Evolutionary conservation across 371 early-diverging fungal species (phyloP), one percentile per base, ranked within the genome.

Genomic region (Synchytrium microbalum): DNA sequence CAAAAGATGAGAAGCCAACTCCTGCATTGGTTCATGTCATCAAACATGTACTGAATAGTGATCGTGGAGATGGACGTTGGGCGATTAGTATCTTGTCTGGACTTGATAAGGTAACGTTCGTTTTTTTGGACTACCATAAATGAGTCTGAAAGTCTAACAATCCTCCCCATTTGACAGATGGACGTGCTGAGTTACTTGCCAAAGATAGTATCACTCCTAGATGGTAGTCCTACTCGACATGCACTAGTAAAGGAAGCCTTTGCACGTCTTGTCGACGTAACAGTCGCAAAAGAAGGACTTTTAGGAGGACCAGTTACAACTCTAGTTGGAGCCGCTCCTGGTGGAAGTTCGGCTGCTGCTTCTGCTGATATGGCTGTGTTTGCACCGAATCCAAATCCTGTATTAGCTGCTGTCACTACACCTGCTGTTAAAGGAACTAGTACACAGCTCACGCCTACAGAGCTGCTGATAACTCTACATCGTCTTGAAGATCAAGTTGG

Each of bases 1-100:
- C 90, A 55, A 88, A 87, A 67, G 82, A 79, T 63, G 86, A 75
- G 10, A 72, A 70, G 55, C 84, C 86, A 3, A 70, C 85, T 1
- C 65, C 75, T 8, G 83, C 83, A 62, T 71, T 90, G n/a, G 87
- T 88, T 3, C 68, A 70, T 28, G 76, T 82, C 0, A 87, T 89
- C 0, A 74, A 83, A 63, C 64, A 69, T 10, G 75, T 64, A 81
- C 30, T 86, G 81, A 32, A 69, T 67, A 32, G 65, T 78, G 67
- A 80, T 61, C 70, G 80, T 13, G 70, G 89, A 62, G 86, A 86
- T 65, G 87, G 85, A 3, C 73, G 82, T 59, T 90, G 87, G 71
- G 32, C 91, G 29, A 75, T 89, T 8, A 86, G 87, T 1, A 77
- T 91, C 46, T 69, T 88, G 27, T 70, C 80, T 32, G 84, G 84